Percentiles rank a stretch among this genome's conserved stretches.
phyloP scores from a whole-genome alignment of 2,329 filamentous ascomycete genomes.

The Pseudonectria buxi region DNA sequence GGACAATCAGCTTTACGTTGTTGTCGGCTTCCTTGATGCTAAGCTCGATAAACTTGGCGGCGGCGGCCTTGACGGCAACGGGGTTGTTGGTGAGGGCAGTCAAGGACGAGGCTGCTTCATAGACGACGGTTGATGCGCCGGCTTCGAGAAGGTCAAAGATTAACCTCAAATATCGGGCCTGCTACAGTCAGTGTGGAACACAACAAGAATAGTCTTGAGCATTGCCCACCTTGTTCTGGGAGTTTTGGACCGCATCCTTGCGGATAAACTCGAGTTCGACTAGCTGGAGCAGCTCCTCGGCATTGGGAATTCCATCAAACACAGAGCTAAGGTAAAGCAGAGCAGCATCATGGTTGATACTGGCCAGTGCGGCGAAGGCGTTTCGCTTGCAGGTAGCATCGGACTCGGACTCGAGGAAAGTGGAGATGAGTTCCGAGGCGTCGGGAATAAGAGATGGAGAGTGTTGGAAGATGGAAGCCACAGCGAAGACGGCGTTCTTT shows the following conservation, averaged over 20 bases:
- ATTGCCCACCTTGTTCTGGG: slow-evolving; percentile 74
- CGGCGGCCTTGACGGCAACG: slow-evolving; percentile 94
- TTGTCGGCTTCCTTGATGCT: slow-evolving; percentile 98
- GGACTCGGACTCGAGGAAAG: slow-evolving; percentile 84
- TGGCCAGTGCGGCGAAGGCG: slow-evolving; percentile 84
- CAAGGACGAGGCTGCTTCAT: slow-evolving; percentile 92
- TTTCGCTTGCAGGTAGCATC: slow-evolving; percentile 97
- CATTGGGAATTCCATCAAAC: slow-evolving; percentile 89
- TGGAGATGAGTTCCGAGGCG: slow-evolving; percentile 82
- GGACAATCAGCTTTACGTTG: slow-evolving; percentile 97
- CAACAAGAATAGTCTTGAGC: slow-evolving; percentile 14
- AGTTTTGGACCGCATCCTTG: slow-evolving; percentile 92
- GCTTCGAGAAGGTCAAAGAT: slow-evolving; percentile 97
- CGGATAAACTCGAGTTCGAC: slow-evolving; percentile 96
- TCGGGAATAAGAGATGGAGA: slow-evolving; percentile 90
- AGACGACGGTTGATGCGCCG: slow-evolving; percentile 87
- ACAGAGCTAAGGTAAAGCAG: slow-evolving; percentile 80
- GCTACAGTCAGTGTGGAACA: slow-evolving; percentile 13
- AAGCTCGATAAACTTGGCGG: slow-evolving; percentile 91
- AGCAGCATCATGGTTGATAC: slow-evolving; percentile 90
- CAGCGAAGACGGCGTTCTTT: slow-evolving; percentile 94
- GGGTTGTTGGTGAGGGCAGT: slow-evolving; percentile 93
- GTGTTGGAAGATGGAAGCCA: slow-evolving; percentile 87
- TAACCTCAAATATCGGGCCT: slow-evolving; percentile 84
- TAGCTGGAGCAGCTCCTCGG: slow-evolving; percentile 87